These are phyloP conservation scores for Kentomonas sorsogonicus DNA, from an alignment of 208 protist genomes.

Conservation along the genomic window DNA sequence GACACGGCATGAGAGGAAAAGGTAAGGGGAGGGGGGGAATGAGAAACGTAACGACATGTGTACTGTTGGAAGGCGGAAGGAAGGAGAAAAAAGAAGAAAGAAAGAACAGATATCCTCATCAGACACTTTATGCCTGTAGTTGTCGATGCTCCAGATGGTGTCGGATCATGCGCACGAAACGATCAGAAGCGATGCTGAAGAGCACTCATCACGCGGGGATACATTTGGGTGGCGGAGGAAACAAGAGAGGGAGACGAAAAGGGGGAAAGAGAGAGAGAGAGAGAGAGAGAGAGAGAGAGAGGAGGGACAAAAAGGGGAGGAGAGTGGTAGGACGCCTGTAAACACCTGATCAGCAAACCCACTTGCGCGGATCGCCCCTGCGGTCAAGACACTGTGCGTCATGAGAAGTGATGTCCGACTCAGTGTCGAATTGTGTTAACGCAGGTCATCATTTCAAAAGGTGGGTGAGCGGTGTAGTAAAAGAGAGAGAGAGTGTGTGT, in stretches of 20 bases:
- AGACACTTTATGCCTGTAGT: neutral
- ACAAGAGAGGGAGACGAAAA: neutral
- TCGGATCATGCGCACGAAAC: too few species aligned
- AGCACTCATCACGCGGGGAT: too few species aligned
- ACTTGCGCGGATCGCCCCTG: slow-evolving; percentile 13
- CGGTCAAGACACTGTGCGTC: slow-evolving; percentile 30
- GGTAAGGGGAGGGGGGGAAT: too few species aligned
- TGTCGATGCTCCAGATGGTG: neutral
- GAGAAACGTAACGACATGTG: too few species aligned
- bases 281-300: neutral
- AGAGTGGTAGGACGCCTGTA: neutral
- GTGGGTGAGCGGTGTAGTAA: neutral
- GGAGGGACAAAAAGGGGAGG: neutral
- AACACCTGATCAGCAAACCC: too few species aligned
- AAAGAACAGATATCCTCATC: neutral
- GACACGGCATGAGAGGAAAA: too few species aligned
- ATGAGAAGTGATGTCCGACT: slow-evolving; percentile 22
- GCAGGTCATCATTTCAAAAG: slow-evolving; percentile 10
- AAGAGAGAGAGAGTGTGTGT: too few species aligned
- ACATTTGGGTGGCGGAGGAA: too few species aligned
- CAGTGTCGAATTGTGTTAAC: slow-evolving; percentile 31
- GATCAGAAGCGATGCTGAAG: too few species aligned
- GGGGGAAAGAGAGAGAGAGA: neutral
- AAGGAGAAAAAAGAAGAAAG: neutral
- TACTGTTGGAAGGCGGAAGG: too few species aligned